phyloP scores from a whole-genome alignment of 1,284 basidiomycete species.

The Microbotryomycetes sp. region DNA sequence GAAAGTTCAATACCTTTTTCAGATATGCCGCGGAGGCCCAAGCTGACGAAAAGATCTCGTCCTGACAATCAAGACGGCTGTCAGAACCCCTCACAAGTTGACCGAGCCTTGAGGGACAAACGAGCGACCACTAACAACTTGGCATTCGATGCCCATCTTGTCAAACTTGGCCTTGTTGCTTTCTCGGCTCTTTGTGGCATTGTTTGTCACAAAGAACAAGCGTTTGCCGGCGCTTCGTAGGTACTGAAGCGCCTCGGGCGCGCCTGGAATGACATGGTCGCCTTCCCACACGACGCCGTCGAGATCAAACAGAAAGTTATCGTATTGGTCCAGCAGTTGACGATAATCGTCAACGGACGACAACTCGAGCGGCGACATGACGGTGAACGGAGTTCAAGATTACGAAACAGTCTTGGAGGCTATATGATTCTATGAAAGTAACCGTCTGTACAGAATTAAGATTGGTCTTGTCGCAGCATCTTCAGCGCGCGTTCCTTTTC shows the following conservation, averaged over 20 bases:
- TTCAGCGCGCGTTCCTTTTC: constrained; percentile 10
- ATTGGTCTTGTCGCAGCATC: background rate
- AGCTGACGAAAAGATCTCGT: constrained; percentile 93
- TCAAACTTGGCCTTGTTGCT: constrained; percentile 90
- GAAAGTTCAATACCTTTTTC: constrained; percentile 65
- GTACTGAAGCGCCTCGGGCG: constrained; percentile 22
- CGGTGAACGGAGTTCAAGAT: background rate
- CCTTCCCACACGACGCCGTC: constrained; percentile 37
- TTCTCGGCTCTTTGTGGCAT: constrained; percentile 79
- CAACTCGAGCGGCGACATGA: constrained; percentile 7
- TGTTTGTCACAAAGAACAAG: constrained; percentile 58
- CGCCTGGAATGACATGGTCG: constrained; percentile 30
- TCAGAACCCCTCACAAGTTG: too few relatives aligned
- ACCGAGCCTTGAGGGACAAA: background rate
- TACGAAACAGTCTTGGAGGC: background rate
- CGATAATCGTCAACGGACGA: constrained; percentile 4
- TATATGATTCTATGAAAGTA: too few relatives aligned
- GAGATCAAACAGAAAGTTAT: constrained; percentile 83
- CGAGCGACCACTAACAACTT: constrained; percentile 55
- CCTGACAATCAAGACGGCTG: constrained; percentile 47
- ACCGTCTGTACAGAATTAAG: background rate
- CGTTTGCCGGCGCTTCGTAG: constrained; percentile 40
- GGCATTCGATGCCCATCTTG: constrained; percentile 73
- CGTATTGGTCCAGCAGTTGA: constrained; percentile 58
- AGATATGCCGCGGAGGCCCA: constrained; percentile 92